phyloP scores from a whole-genome alignment of 805 yeast species.

The Torulaspora maleeae region DNA sequence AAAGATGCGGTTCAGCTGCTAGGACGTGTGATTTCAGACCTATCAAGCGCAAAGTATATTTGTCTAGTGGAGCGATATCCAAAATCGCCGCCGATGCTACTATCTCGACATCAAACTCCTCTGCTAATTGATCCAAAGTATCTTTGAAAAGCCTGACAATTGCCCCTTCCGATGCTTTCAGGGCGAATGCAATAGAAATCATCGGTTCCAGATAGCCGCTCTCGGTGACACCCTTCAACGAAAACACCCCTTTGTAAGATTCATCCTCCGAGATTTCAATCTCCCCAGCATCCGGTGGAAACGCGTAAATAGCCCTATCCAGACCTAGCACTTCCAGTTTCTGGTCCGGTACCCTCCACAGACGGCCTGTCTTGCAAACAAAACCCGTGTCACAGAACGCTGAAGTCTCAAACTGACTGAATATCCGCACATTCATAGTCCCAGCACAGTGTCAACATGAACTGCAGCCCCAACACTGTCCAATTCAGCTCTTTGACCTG shows the following conservation, averaged over 20 bases:
- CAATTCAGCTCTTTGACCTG: neutral
- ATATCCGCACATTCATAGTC: constrained; percentile 9
- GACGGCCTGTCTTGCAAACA: constrained; percentile 14
- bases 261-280: neutral
- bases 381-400: constrained; percentile 15
- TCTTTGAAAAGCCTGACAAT: neutral
- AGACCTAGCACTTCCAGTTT: constrained; percentile 4
- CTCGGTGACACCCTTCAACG: constrained; percentile 11
- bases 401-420: constrained; percentile 10
- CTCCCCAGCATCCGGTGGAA: constrained; percentile 6
- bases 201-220: constrained; percentile 10
- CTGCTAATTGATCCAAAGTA: constrained; percentile 10
- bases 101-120: constrained; percentile 21
- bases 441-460: neutral
- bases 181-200: constrained; percentile 5
- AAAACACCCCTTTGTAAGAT: constrained; percentile 1
- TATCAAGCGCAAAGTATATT: constrained; percentile 13
- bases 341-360: constrained; percentile 12
- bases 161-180: neutral
- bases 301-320: constrained; percentile 6
- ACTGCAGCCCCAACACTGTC: neutral
- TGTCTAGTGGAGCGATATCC: neutral
- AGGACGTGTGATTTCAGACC: constrained; percentile 21
- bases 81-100: constrained; percentile 11
- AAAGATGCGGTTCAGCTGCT: constrained; percentile 17